These are phyloP conservation scores for Dioscorea cayenensis DNA, from an alignment of 116 monocot genomes.

Conservation along the genomic window DNA sequence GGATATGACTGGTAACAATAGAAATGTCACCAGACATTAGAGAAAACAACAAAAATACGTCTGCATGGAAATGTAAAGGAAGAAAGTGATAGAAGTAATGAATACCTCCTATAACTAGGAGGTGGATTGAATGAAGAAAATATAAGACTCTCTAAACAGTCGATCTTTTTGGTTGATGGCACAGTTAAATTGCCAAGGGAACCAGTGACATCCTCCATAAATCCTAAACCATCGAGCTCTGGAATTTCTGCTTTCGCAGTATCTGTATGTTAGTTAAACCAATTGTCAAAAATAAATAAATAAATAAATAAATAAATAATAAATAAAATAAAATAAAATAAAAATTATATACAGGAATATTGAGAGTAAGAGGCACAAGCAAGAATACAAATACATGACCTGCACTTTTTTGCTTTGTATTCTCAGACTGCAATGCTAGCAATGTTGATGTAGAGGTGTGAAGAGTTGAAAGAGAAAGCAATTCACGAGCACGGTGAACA, in stretches of 20 bases:
- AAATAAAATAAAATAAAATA: background rate
- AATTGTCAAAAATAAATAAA: background rate
- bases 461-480: slow-evolving; percentile 70
- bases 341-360: background rate
- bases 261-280: slow-evolving; percentile 33
- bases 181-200: slow-evolving; percentile 50
- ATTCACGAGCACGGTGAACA: slow-evolving; percentile 70
- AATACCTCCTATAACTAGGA: slow-evolving; percentile 89
- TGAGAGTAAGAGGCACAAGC: no score
- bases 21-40: background rate
- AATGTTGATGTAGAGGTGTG: slow-evolving; percentile 82
- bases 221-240: slow-evolving; percentile 78
- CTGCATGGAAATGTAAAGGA: background rate
- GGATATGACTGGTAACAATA: background rate
- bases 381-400: slow-evolving; percentile 22
- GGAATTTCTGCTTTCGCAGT: slow-evolving; percentile 42
- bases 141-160: slow-evolving; percentile 65
- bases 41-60: background rate
- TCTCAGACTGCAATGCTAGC: slow-evolving; percentile 85
- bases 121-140: slow-evolving; percentile 98
- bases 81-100: background rate
- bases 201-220: slow-evolving; percentile 71
- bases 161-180: slow-evolving; percentile 44
- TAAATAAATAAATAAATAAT: slow-evolving; percentile 2
- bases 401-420: slow-evolving; percentile 40